phyloP scores from a whole-genome alignment of 2,329 filamentous ascomycete species.

The Zymoseptoria ardabiliae region DNA sequence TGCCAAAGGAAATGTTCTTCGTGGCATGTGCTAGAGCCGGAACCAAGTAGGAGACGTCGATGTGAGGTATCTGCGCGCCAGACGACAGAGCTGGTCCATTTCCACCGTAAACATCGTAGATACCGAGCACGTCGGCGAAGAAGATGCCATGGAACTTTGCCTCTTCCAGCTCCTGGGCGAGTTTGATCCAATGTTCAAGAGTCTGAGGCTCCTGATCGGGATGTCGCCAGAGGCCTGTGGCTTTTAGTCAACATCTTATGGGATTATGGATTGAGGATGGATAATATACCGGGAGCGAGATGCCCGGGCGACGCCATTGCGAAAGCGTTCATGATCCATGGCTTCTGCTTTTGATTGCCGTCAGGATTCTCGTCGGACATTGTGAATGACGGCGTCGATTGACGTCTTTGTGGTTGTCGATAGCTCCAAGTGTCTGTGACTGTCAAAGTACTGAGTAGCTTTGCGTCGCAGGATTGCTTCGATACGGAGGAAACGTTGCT shows the following conservation, averaged over 20 bases:
- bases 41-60: constrained; percentile 42
- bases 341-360: constrained; percentile 19
- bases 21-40: constrained; percentile 42
- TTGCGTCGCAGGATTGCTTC: background rate
- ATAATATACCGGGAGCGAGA: constrained; percentile 34
- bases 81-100: constrained; percentile 47
- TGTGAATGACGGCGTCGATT: background rate
- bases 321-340: constrained; percentile 43
- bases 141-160: constrained; percentile 47
- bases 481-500: background rate
- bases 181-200: constrained; percentile 40
- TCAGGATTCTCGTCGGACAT: background rate
- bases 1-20: constrained; percentile 35
- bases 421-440: background rate
- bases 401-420: background rate
- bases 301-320: constrained; percentile 43
- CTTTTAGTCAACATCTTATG: background rate
- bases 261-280: background rate
- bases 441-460: background rate
- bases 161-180: constrained; percentile 42
- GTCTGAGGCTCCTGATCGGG: constrained; percentile 33
- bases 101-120: constrained; percentile 42
- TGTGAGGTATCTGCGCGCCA: constrained; percentile 61
- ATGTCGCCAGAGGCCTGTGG: constrained; percentile 26
- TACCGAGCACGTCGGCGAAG: constrained; percentile 44